These are phyloP conservation scores for Linanthus parryae DNA, from an alignment of 148 eudicot species.

Conservation along the genomic window DNA sequence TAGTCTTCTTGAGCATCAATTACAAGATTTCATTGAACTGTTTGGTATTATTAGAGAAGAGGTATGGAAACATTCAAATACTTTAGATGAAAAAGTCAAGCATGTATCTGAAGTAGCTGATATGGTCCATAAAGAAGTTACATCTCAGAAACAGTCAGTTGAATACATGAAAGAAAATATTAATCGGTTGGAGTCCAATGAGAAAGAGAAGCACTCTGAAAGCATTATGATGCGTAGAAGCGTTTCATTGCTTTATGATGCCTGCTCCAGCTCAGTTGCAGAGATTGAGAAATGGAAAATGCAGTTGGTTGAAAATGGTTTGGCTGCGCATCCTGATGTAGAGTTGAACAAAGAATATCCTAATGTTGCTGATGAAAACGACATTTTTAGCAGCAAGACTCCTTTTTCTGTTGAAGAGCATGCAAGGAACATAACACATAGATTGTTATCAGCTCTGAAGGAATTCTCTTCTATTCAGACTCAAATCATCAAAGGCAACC, in stretches of 20 bases:
- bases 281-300: slow-evolving; percentile 58
- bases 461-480: slow-evolving; percentile 30
- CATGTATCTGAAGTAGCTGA: slow-evolving; percentile 28
- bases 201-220: slow-evolving; percentile 55
- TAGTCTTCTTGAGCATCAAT: slow-evolving; percentile 27
- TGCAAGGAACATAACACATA: slow-evolving; percentile 37
- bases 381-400: too few relatives aligned
- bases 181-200: slow-evolving; percentile 37
- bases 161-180: slow-evolving; percentile 39
- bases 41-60: slow-evolving; percentile 45
- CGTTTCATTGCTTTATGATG: slow-evolving; percentile 55
- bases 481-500: slow-evolving; percentile 38
- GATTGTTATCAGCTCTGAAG: slow-evolving; percentile 39
- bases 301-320: slow-evolving; percentile 33
- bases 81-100: slow-evolving; percentile 39
- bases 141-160: slow-evolving; percentile 36
- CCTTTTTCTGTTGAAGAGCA: slow-evolving; percentile 33
- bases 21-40: slow-evolving; percentile 38
- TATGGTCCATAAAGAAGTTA: slow-evolving; percentile 31
- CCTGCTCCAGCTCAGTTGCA: slow-evolving; percentile 46
- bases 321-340: slow-evolving; percentile 26
- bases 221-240: slow-evolving; percentile 31
- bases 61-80: slow-evolving; percentile 32
- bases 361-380: too few relatives aligned
- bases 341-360: too few relatives aligned